Base-by-base conservation (phyloP, 305 asterid genomes). In the Fraxinus ornus region DNA sequence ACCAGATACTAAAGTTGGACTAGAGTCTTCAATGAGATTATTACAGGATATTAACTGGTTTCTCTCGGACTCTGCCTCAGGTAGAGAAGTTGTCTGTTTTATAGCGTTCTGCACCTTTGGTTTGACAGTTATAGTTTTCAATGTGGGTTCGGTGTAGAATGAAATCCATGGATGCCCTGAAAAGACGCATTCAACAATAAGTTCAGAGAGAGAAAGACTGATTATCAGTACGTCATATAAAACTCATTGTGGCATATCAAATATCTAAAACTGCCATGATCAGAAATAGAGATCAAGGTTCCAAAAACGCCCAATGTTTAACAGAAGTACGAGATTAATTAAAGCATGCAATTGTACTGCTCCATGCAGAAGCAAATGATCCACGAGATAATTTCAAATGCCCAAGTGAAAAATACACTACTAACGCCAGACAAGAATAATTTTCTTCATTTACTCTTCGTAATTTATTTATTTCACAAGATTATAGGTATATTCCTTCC, bases 101-200 rank as follows among this genome's bases (percentile, higher is more conserved):
- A 88, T 85, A 77, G 91, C 85, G 83, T 68, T 87, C 88, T 85
- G 80, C 7, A 66, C 73, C 82, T 86, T 89, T 60, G 89, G 82
- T 82, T 82, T 84, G 21, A 70, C 76, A 70, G 86, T 87, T 19
- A 79, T 80, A 68, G 86, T 82, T 81, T 80, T 90, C 78, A 90
- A 73, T 3, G 87, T 41, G 3, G 90, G 90, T 75, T 89, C 97
- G 1, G 97, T 92, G 89, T 93, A 88, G 88, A 89, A 92, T 44
- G 91, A 84, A 88, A 93, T 88, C 97, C 98, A 94, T 6, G 97
- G 98, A 87, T 94, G 98, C 22, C 89, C 98, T 94, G 60, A 49
- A 83, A 76, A 32, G 75, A 28, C 44, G 68, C 7, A 22, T 24
- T 44, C 73, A 72, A 21, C 47, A 7, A 10, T 24, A 22, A 24